These are phyloP conservation scores for Trichoderma lentiforme DNA, from an alignment of 2,329 filamentous ascomycete species.

Conservation along the genomic window DNA sequence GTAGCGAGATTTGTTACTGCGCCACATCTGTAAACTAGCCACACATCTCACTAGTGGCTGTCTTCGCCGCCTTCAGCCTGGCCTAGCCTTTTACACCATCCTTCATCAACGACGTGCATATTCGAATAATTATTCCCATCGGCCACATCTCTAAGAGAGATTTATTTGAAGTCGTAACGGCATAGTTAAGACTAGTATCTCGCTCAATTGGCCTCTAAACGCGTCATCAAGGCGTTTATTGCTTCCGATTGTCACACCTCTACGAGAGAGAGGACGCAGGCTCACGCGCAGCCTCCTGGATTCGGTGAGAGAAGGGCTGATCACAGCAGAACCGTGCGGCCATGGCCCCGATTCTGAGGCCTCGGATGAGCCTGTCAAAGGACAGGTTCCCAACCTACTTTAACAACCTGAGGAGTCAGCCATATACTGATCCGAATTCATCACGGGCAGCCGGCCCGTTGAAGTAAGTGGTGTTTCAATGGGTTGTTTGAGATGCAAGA, in stretches of 20 bases:
- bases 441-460: conserved; percentile 53
- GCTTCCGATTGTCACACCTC: neutral
- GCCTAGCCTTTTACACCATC: neutral
- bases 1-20: neutral
- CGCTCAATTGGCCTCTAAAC: neutral
- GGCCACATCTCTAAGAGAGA: neutral
- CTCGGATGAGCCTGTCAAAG: conserved; percentile 60
- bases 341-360: conserved; percentile 44
- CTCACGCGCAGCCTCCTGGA: neutral
- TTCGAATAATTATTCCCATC: neutral
- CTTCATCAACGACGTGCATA: neutral
- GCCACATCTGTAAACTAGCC: neutral
- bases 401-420: conserved; percentile 63
- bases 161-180: neutral
- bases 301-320: neutral
- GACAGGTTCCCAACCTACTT: conserved; percentile 68
- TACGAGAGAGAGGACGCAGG: neutral
- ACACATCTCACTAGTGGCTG: neutral
- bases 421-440: conserved; percentile 62
- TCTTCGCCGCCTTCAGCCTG: neutral
- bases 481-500: neutral
- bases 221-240: neutral
- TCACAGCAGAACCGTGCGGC: neutral
- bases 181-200: neutral
- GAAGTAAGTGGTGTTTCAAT: conserved; percentile 43